Evolutionary conservation across 1,284 basidiomycete genomes (phyloP).

Genomic region (Malassezia vespertilionis): DNA sequence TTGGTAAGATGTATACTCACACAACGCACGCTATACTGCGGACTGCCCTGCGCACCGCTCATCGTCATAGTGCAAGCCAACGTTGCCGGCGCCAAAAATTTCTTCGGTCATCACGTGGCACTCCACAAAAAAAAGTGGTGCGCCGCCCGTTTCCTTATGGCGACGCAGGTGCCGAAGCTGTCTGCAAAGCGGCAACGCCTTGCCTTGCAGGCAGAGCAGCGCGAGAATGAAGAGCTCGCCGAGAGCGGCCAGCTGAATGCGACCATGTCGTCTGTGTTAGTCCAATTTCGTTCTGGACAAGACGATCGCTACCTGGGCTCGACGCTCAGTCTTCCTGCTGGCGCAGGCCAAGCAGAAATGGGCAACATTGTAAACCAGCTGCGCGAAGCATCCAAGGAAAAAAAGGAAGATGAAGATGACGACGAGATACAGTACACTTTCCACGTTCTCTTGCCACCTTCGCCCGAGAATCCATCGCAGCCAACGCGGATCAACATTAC

Average conservation of each 20-base stretch:
- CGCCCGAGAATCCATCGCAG: conserved; percentile 11
- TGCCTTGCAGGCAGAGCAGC: conserved; percentile 21
- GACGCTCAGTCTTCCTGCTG: conserved; percentile 38
- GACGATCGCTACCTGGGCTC: conserved; percentile 35
- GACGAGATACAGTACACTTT: conserved; percentile 44
- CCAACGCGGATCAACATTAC: conserved; percentile 32
- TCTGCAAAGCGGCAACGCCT: conserved; percentile 35
- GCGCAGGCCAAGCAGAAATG: conserved; percentile 37
- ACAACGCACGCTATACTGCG: background rate
- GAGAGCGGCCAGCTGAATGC: conserved; percentile 33
- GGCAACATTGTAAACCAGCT: conserved; percentile 41
- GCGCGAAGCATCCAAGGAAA: conserved; percentile 22
- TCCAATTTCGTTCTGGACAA: conserved; percentile 40
- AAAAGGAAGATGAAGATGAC: conserved; percentile 21
- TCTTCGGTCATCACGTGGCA: conserved; percentile 19
- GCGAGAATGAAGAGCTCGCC: conserved; percentile 23
- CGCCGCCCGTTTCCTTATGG: conserved; percentile 23
- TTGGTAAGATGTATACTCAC: background rate
- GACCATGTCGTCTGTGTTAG: conserved; percentile 30
- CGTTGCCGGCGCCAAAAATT: conserved; percentile 8
- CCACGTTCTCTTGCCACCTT: conserved; percentile 33
- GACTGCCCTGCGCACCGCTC: background rate
- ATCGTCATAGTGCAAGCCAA: background rate
- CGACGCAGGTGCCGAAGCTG: conserved; percentile 33
- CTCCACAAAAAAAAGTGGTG: conserved; percentile 5